Base-by-base conservation (phyloP, 2,329 filamentous ascomycete genomes). In the Colletotrichum trifolii region DNA sequence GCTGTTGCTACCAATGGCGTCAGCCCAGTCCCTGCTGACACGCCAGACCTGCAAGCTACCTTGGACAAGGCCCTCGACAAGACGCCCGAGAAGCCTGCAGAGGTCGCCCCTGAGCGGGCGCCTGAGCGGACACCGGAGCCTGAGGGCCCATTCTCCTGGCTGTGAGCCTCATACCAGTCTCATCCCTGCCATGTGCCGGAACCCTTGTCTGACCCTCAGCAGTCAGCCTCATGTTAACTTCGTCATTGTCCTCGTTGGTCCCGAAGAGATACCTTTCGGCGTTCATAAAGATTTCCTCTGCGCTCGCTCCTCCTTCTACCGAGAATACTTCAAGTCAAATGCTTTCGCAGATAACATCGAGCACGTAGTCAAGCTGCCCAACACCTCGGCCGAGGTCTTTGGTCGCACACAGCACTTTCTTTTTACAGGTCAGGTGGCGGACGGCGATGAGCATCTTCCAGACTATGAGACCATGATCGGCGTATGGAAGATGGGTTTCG, bases 271-370 rank as follows among this genome's bases (percentile, higher is more conserved):
- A 12, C 85, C 85, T 0, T 89, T 87, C 69, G 85, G 83, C 10
- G 81, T 89, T 11, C 86, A 88, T 66, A 86, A 85, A 65, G 83
- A 88, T 71, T 86, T 87, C 60, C 76, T 89, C 33, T 85, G 83
- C 66, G 77, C 81, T 36, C 82, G 82, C 67, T 87, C 84, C 8
- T 70, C 75, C 2, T 81, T 79, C 69, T 88, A 85, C 69, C 76
- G 76, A 6, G 72, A 77, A 2, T 75, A 82, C 61, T 87, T 88
- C 49, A 73, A 40, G 71, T 74, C 40, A 39, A 71, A 73, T 38
- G 65, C 70, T 12, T 65, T 69, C 13, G 73, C 78, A 3, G 73
- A 82, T 25, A 74, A 77, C 9, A 71, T 87, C 8, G 85, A 87
- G 71, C 75, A 82, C 42, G 72, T 87, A 17, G 79, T 87, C 34